phyloP scores from a whole-genome alignment of 2,329 filamentous ascomycete genomes.

The Podosphaera xanthii region DNA sequence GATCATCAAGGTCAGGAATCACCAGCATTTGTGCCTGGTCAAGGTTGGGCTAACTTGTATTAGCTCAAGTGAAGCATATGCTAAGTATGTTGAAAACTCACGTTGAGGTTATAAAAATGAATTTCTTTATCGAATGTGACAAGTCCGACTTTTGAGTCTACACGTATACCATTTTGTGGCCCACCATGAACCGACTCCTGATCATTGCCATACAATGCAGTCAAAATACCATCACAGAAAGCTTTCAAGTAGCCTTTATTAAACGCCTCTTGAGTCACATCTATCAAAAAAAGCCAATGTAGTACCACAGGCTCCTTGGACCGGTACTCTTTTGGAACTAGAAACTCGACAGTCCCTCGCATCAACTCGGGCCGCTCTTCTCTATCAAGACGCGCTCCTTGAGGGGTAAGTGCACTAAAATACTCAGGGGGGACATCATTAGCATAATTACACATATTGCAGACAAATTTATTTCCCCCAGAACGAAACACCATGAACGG shows the following conservation, averaged over 20 bases:
- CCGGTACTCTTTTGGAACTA: slow-evolving; percentile 98
- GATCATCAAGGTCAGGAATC: slow-evolving; percentile 92
- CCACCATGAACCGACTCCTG: slow-evolving; percentile 25
- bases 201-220: slow-evolving; percentile 57
- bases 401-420: slow-evolving; percentile 73
- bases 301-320: slow-evolving; percentile 78
- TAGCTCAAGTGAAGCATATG: neutral
- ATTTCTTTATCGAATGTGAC: slow-evolving; percentile 92
- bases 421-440: slow-evolving; percentile 88
- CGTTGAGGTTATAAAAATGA: slow-evolving; percentile 89
- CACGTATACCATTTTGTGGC: slow-evolving; percentile 36
- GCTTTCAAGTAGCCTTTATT: slow-evolving; percentile 80
- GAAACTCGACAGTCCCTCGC: slow-evolving; percentile 81
- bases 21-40: slow-evolving; percentile 94
- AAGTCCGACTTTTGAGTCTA: slow-evolving; percentile 74
- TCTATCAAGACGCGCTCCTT: slow-evolving; percentile 69
- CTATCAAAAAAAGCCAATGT: slow-evolving; percentile 75
- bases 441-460: slow-evolving; percentile 92
- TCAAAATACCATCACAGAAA: slow-evolving; percentile 71
- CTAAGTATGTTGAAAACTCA: slow-evolving; percentile 21
- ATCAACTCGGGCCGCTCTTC: slow-evolving; percentile 75
- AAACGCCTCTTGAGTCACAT: slow-evolving; percentile 76
- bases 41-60: slow-evolving; percentile 33
- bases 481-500: slow-evolving; percentile 95
- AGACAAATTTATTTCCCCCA: slow-evolving; percentile 89